A percentile compares a stretch with the other conserved stretches of the same genome.
phyloP scores from a whole-genome alignment of 1,284 basidiomycete species.

The Leccinum insolens region DNA sequence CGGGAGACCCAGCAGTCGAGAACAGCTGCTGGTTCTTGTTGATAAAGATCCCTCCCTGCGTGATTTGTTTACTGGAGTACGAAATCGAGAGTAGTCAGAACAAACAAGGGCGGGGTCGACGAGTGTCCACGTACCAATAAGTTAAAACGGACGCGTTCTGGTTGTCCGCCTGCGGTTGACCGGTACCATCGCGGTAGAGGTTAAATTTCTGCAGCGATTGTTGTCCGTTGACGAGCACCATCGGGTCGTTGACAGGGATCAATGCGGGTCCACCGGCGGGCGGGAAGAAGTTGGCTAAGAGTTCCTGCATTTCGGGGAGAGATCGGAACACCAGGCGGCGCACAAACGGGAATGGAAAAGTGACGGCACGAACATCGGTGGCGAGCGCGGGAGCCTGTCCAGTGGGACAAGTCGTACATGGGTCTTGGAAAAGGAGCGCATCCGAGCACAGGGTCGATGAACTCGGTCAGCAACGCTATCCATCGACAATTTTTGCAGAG shows the following conservation, averaged over 20 bases:
- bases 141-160: conserved; percentile 24
- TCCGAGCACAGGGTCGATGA: conserved; percentile 28
- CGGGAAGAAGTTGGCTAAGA: conserved; percentile 27
- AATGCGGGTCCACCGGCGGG: conserved; percentile 27
- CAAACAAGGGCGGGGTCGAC: neutral
- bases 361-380: conserved; percentile 23
- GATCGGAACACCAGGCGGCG: neutral
- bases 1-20: conserved; percentile 21
- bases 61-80: conserved; percentile 23
- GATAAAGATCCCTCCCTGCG: conserved; percentile 28
- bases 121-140: conserved; percentile 23
- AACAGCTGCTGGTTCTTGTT: conserved; percentile 26
- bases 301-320: conserved; percentile 19
- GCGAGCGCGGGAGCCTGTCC: conserved; percentile 25
- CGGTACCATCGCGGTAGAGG: conserved; percentile 30
- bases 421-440: conserved; percentile 27
- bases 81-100: neutral
- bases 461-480: conserved; percentile 16
- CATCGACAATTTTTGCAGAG: neutral
- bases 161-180: conserved; percentile 27
- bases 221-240: conserved; percentile 30
- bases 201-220: conserved; percentile 29
- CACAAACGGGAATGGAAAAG: neutral
- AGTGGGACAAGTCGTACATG: conserved; percentile 27
- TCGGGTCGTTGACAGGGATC: conserved; percentile 29